Conservation (phyloP, 2,329 filamentous ascomycete species). For the Fusarium aywerte region DNA sequence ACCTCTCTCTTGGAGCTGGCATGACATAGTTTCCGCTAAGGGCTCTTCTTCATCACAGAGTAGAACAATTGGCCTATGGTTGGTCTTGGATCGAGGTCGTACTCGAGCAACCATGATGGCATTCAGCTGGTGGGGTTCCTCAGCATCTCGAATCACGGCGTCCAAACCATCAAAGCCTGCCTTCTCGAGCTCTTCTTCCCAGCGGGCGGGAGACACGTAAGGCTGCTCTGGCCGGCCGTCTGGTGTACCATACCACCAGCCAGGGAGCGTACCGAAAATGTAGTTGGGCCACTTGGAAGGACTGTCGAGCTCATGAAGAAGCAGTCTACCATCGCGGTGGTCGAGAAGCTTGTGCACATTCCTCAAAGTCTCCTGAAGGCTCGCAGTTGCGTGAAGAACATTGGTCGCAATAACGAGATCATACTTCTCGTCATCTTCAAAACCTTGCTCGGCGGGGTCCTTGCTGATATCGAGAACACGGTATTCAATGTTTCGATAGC, state of each 20-base stretch:
- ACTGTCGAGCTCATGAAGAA: neutral
- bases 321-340: neutral
- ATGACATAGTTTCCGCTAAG: no score
- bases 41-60: no score
- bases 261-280: conserved; percentile 3
- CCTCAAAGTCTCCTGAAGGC: neutral
- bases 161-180: conserved; percentile 5
- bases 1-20: no score
- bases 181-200: neutral
- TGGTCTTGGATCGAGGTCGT: no score
- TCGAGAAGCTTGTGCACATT: neutral
- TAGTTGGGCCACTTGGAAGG: conserved; percentile 7
- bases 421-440: neutral
- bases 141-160: no score
- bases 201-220: neutral
- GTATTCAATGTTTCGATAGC: neutral
- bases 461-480: neutral
- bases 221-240: neutral
- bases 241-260: conserved; percentile 6
- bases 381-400: neutral
- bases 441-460: neutral
- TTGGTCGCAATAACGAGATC: conserved; percentile 5
- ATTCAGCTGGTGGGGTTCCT: no score
- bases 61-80: no score
- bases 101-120: no score